Evolutionary conservation across 73 alveolate genomes (phyloP).

Genomic region (Stentor roeselii): DNA sequence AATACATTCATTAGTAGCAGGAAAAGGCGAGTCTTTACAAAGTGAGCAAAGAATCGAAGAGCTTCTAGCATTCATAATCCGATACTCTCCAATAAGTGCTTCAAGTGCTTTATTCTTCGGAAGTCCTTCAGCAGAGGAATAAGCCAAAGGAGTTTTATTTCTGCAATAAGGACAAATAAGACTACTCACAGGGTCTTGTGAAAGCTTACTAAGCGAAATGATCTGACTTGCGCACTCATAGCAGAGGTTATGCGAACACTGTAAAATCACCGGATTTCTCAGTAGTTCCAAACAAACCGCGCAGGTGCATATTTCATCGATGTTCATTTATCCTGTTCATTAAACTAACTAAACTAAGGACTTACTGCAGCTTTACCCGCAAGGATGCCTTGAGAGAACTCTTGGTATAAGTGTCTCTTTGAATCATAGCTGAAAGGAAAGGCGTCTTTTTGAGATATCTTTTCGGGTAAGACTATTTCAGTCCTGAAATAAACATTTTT

Average conservation of each 20-base stretch:
- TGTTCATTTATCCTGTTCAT: background rate
- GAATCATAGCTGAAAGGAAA: background rate
- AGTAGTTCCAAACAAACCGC: constrained; percentile 14
- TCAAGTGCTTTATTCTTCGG: background rate
- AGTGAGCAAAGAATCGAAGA: background rate
- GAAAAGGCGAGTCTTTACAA: background rate
- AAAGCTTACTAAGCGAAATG: background rate
- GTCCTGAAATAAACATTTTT: background rate
- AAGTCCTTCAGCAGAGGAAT: background rate
- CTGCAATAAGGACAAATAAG: constrained; percentile 2
- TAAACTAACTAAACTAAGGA: too few species aligned
- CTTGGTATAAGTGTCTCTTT: background rate
- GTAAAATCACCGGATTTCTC: background rate
- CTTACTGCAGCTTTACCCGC: too few species aligned
- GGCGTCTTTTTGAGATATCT: background rate
- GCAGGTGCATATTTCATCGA: constrained; percentile 9
- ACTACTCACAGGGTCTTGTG: background rate
- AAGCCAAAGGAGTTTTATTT: background rate
- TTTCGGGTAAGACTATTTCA: background rate
- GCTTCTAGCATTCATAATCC: background rate
- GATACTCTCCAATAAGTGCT: background rate
- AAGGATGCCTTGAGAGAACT: too few species aligned
- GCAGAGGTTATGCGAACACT: constrained; percentile 14
- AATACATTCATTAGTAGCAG: background rate
- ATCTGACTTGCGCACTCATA: constrained; percentile 27